phyloP scores from a whole-genome alignment of 352 stramenopile species.

The Globisporangium solare region DNA sequence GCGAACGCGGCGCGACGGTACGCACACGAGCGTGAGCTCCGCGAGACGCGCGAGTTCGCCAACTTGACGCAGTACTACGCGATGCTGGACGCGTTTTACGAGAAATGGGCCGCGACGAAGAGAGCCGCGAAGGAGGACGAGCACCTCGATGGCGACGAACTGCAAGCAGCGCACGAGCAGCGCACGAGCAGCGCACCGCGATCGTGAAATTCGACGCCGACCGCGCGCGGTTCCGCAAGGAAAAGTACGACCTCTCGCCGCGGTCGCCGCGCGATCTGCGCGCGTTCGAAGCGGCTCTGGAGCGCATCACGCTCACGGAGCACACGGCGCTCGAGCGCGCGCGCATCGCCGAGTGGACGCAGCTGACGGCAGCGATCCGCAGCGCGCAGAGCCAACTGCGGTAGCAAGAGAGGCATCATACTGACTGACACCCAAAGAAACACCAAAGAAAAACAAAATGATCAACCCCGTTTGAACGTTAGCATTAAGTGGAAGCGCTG shows the following conservation, averaged over 20 bases:
- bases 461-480: slow-evolving; percentile 9
- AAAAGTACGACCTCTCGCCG: slow-evolving; percentile 49
- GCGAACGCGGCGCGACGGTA: slow-evolving; percentile 34
- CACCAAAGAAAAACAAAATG: no score
- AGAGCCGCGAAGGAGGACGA: slow-evolving; percentile 28
- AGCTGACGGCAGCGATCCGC: neutral
- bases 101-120: slow-evolving; percentile 46
- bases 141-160: slow-evolving; percentile 22
- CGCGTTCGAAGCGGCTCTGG: slow-evolving; percentile 42
- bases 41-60: slow-evolving; percentile 33
- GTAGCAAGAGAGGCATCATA: neutral
- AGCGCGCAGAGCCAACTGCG: neutral
- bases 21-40: slow-evolving; percentile 35
- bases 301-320: slow-evolving; percentile 52
- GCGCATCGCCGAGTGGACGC: slow-evolving; percentile 16
- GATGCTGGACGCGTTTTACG: slow-evolving; percentile 61
- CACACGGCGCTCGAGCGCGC: slow-evolving; percentile 38
- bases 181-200: slow-evolving; percentile 34
- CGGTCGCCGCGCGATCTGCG: slow-evolving; percentile 27
- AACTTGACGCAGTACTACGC: slow-evolving; percentile 59
- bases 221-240: slow-evolving; percentile 43
- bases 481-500: neutral
- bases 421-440: no score
- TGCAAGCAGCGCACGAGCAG: slow-evolving; percentile 24
- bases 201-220: slow-evolving; percentile 34